Base-by-base conservation (phyloP, 2,329 filamentous ascomycete species). In the Botryotinia calthae region DNA sequence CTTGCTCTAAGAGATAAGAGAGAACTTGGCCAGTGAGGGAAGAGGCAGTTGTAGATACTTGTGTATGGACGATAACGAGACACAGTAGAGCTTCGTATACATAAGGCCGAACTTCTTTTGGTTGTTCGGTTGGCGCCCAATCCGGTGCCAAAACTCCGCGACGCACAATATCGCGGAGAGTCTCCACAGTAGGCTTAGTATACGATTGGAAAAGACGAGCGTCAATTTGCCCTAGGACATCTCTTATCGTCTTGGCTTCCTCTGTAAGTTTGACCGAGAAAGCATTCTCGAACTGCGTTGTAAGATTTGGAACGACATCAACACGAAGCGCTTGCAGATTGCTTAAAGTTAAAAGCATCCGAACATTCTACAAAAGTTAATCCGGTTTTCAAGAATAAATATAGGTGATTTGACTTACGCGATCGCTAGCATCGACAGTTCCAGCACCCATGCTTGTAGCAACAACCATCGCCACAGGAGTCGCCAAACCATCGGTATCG, bases 241-340 rank as follows among this genome's bases (percentile, higher is more conserved):
- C 94, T 72, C 91, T 91, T 80, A 99, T 95, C 0, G 93, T 96
- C 81, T 95, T 95, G 72, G 91, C 91, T 83, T 99, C 96, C 75
- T 98, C 95, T 1, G 94, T 97, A 74, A 99, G 87, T 80, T 97
- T 97, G 75, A 98, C 93, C 1, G 93, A 94, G 83, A 99, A 99
- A 72, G 93, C 89, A 67, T 93, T 94, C 81, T 99, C 96, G 79
- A 98, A 99, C 79, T 96, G 92, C 7, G 92, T 89, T 80, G 97
- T 93, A n/a, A 99, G 87, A 77, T 91, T 90, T 0, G 95, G 95
- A 2, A 98, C 93, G 46, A 95, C 88, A 75, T 96, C 90, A 37
- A 90, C 87, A 73, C 94, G 92, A 54, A 99, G 89, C 37, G 91
- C 88, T 79, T 95, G 91, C 74, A 99, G 89, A 81, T 99, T 99